Evolutionary conservation across 495 filamentous ascomycete genomes (phyloP).

Genomic region (Sphaerosporella brunnea): DNA sequence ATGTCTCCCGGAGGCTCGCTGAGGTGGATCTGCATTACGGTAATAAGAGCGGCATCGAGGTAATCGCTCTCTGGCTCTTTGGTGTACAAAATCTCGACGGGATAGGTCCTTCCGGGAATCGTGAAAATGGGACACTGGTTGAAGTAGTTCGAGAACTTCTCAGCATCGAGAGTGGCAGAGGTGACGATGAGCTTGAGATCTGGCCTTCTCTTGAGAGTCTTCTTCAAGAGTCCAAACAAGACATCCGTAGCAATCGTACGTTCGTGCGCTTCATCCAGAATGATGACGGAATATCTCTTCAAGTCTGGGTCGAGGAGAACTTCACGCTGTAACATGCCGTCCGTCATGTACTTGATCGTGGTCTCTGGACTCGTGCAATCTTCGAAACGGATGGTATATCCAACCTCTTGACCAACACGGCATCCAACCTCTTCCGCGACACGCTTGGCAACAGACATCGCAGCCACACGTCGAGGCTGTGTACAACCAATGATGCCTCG

Average conservation of each 20-base stretch:
- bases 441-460: constrained; percentile 97
- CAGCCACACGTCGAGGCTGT: constrained; percentile 83
- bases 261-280: constrained; percentile 97
- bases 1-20: constrained; percentile 85
- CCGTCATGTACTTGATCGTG: constrained; percentile 98
- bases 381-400: constrained; percentile 96
- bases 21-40: constrained; percentile 96
- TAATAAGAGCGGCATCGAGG: constrained; percentile 81
- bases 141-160: constrained; percentile 94
- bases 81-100: constrained; percentile 87
- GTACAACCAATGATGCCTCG: constrained; percentile 86
- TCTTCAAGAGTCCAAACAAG: constrained; percentile 84
- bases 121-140: constrained; percentile 88
- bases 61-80: constrained; percentile 93
- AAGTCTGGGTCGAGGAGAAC: constrained; percentile 78
- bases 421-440: constrained; percentile 95
- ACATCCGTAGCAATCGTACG: constrained; percentile 93
- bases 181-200: constrained; percentile 94
- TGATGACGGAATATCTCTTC: constrained; percentile 81
- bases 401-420: constrained; percentile 75
- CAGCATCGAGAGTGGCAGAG: constrained; percentile 86
- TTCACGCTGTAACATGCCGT: constrained; percentile 94
- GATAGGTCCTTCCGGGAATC: constrained; percentile 86
- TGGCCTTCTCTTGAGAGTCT: constrained; percentile 66
- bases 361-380: constrained; percentile 80